Base-by-base conservation (phyloP, 2,329 filamentous ascomycete genomes). In the Xylaria hypoxylon region DNA sequence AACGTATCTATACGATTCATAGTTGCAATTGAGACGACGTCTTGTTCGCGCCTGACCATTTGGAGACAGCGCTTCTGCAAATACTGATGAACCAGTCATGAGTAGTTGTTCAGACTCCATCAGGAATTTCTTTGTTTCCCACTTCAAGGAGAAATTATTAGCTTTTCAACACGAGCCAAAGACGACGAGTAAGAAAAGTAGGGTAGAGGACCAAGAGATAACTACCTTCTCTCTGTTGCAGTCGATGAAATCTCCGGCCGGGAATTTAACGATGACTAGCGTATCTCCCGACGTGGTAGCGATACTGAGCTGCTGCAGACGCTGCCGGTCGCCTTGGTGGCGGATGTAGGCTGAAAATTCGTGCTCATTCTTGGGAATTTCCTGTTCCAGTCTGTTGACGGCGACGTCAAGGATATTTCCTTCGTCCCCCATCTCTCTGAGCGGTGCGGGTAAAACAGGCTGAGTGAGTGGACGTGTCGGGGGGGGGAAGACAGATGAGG, bases 71-170 rank as follows among this genome's bases (percentile, higher is more conserved):
- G 84, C 79, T 2, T 79, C 76, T n/a, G 72, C 71, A 59, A 88
- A 86, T 47, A 82, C 81, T 22, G 77, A 71, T 0, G 85, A 87
- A 0, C 79, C 80, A 5, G 84, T 83, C 0, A 74, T 77, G 5
- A 82, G 75, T 4, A 88, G 78, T 48, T 81, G 84, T 2, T 79
- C 72, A 1, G 84, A 85, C 63, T 81, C 77, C 61, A 86, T 81
- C 2, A 79, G 79, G 60, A 86, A 77, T 24, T 75, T 62, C 35
- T 82, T 77, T 2, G 79, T 77, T 22, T 63, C 55, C 74, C 74
- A 75, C 73, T 75, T 38, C 7, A 55, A 51, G 38, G n/a, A 53
- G 24, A 42, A 38, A 47, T 19, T 11, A 22, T 42, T 56, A 45
- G 24, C 24, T 40, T 15, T 19, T 6, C 3, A 31, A 22, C 48